These are phyloP conservation scores for Rhizopogon salebrosus DNA, from an alignment of 768 basidiomycete genomes.

Conservation along the genomic window DNA sequence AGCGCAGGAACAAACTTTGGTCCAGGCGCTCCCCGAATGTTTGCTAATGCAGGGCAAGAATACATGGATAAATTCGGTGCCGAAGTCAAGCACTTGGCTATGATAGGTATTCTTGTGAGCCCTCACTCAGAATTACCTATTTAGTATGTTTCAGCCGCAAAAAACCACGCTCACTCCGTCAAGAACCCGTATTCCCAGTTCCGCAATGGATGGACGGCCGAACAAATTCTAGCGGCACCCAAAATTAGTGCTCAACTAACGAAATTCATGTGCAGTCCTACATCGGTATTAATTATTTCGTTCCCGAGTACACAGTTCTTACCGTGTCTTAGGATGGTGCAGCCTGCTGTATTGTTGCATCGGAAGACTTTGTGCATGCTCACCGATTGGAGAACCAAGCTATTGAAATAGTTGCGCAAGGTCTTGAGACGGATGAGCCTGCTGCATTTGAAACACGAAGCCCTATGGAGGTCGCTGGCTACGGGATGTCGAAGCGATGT, in stretches of 20 bases:
- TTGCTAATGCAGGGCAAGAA: conserved; percentile 68
- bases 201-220: conserved; percentile 67
- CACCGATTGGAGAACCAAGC: conserved; percentile 81
- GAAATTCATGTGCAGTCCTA: conserved; percentile 85
- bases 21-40: conserved; percentile 67
- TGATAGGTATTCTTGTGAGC: conserved; percentile 53
- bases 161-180: conserved; percentile 78
- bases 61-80: conserved; percentile 76
- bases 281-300: conserved; percentile 40
- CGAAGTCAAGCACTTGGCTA: conserved; percentile 59
- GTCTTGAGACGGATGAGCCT: conserved; percentile 61
- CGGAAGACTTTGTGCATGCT: conserved; percentile 69
- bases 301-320: background rate
- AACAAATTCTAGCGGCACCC: conserved; percentile 60
- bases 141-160: conserved; percentile 41
- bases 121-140: conserved; percentile 7
- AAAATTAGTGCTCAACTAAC: conserved; percentile 73
- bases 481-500: conserved; percentile 64
- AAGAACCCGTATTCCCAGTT: conserved; percentile 89
- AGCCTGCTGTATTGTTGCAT: conserved; percentile 72
- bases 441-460: conserved; percentile 60
- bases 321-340: conserved; percentile 53
- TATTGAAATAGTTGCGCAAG: conserved; percentile 71
- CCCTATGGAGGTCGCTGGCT: conserved; percentile 81
- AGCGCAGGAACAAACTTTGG: conserved; percentile 56